Evolutionary conservation across 1,139 yeast genomes (phyloP), one percentile per base, ranked within the genome.

Genomic region (Saccharomycopsis crataegensis): DNA sequence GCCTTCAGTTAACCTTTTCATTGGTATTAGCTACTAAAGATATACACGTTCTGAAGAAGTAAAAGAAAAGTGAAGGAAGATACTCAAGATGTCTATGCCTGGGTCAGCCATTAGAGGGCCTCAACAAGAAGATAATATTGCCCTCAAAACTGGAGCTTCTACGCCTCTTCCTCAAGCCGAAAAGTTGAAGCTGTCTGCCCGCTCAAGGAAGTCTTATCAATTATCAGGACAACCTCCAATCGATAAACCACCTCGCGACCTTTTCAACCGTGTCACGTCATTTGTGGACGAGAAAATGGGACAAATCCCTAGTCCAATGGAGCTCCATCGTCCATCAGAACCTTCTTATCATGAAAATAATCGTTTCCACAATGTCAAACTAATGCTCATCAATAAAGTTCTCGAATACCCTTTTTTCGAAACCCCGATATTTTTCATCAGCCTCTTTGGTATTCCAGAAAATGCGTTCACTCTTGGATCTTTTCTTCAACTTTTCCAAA

Each of bases 381-480:
- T 17, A 17, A 12, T 45, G 49, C 50, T 53, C 7, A 34, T 53
- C 37, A 12, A 22, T 8, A 47, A 50, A 45, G 36, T 45, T 11
- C 40, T 55, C 3, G 45, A 42, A 34, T 40, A 34, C 16, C 54
- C 52, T 11, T 48, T 57, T 17, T 49, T 55, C 43, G 11, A 8
- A 7, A 38, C 51, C 6, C 59, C 59, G 3, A 41, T 31, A 32
- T 32, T 43, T 3, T n/a, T 55, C n/a, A 17, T 22, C 11, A 43
- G 28, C 7, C 33, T 50, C 3, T 53, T 57, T n/a, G 58, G 56
- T 6, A 38, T 54, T 40, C 57, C 59, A 1, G 36, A 11, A 9
- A 52, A 51, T 49, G 48, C 53, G 6, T 47, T 57, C 46, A 55
- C 53, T 16, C 14, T 57, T n/a, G 40, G 44, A 16, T 36, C 53